Evolutionary conservation across 2,329 filamentous ascomycete species (phyloP), one percentile per base, ranked within the genome.

Genomic region (Penicillium occitanis): DNA sequence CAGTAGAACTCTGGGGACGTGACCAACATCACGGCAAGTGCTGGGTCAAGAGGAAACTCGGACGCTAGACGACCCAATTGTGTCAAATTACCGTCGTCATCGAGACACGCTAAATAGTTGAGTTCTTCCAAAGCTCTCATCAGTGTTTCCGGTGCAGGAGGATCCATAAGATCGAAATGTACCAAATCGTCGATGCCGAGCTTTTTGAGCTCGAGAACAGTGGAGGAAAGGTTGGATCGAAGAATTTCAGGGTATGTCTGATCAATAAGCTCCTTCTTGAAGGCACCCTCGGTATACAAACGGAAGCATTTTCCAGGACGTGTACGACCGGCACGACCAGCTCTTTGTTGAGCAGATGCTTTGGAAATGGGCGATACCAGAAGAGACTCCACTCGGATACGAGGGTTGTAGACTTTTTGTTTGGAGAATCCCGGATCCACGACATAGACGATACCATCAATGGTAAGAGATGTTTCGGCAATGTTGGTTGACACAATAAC

Each of bases 401-500:
- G 89, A 25, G 95, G 94, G 79, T 99, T 98, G 84, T 98, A 99
- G 69, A 98, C 95, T 81, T 98, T 99, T 75, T 99, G 95, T 83
- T 99, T 99, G 82, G 93, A 97, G 83, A 99, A 99, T 42, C 95
- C 95, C 1, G 95, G 94, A 74, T 99, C 95, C n/a, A 99, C 94
- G 40, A 99, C 95, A 75, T 97, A 99, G 42, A 99, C 95, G 69
- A 99, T 99, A 76, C 95, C 95, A 75, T 99, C 95, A 68, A 99
- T 99, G 57, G 95, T 99, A 79, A 99, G 87, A 74, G 90, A 94
- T 0, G 95, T 99, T 82, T 99, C 95, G 53, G 95, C 95, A 78
- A 99, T 99, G 79, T 99, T 99, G 70, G 95, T 99, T 10, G 93
- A 92, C 35, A 99, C 86, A 72, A 99, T 96, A 75, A 89, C 90